phyloP scores from a whole-genome alignment of 768 basidiomycete species.

The Leccinum rimulosum region DNA sequence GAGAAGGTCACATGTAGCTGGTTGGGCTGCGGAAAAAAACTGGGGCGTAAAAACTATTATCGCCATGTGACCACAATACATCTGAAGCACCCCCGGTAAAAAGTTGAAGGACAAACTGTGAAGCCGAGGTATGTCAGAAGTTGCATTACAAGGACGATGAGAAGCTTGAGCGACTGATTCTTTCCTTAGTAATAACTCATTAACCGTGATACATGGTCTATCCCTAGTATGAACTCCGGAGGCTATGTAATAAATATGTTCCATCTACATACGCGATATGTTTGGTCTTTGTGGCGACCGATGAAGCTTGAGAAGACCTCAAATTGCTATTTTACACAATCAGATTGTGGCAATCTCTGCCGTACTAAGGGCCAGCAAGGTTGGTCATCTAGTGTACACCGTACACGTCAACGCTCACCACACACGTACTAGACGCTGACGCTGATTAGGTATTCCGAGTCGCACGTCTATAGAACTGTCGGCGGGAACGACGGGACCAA shows the following conservation, averaged over 20 bases:
- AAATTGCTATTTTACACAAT: too few relatives aligned
- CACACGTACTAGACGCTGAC: too few relatives aligned
- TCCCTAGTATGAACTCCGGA: background rate
- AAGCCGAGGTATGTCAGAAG: background rate
- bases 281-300: background rate
- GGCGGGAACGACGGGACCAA: too few relatives aligned
- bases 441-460: too few relatives aligned
- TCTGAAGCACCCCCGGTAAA: background rate
- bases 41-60: background rate
- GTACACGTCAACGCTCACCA: too few relatives aligned
- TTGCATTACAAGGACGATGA: background rate
- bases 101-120: background rate
- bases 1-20: background rate
- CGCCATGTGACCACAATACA: conserved; percentile 6
- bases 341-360: too few relatives aligned
- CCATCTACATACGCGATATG: background rate
- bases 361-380: too few relatives aligned
- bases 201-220: background rate
- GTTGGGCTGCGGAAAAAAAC: rapidly evolving
- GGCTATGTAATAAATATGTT: background rate
- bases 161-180: background rate
- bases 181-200: background rate
- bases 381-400: too few relatives aligned
- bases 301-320: too few relatives aligned
- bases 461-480: too few relatives aligned